Conservation (phyloP, 495 filamentous ascomycete species). For the Hapsidospora chrysogenum region DNA sequence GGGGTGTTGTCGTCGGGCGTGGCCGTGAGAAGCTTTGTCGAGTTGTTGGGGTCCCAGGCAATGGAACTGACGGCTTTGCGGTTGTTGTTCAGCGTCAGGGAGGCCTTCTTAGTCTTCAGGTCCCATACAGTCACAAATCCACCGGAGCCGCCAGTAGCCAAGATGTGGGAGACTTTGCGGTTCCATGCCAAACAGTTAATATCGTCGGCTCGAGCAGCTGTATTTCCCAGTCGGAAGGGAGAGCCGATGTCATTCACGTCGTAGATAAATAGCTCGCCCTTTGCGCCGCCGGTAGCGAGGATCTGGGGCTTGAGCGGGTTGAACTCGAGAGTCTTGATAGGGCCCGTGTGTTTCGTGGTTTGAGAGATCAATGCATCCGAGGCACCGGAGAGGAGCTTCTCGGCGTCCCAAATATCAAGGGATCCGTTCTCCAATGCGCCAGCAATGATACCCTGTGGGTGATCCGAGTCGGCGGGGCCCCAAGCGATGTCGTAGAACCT, state of each 20-base stretch:
- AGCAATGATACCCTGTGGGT: slow-evolving; percentile 73
- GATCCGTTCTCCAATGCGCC: slow-evolving; percentile 92
- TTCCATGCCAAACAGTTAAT: slow-evolving; percentile 97
- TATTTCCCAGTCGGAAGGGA: slow-evolving; percentile 74
- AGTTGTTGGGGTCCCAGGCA: slow-evolving; percentile 89
- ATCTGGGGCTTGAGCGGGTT: slow-evolving; percentile 89
- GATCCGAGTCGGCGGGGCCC: slow-evolving; percentile 60
- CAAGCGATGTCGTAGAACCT: slow-evolving; percentile 98
- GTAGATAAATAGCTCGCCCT: slow-evolving; percentile 93
- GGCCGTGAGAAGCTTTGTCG: slow-evolving; percentile 83
- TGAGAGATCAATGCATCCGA: slow-evolving; percentile 70
- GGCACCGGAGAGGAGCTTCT: slow-evolving; percentile 54
- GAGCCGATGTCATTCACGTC: slow-evolving; percentile 79
- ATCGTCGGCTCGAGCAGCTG: slow-evolving; percentile 78
- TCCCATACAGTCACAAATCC: slow-evolving; percentile 99
- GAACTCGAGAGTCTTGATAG: slow-evolving; percentile 93
- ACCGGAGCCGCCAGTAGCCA: slow-evolving; percentile 84
- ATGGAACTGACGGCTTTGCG: slow-evolving; percentile 89
- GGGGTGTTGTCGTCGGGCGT: slow-evolving; percentile 85
- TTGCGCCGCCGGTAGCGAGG: slow-evolving; percentile 79
- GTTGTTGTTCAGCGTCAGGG: slow-evolving; percentile 87
- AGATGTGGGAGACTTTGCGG: slow-evolving; percentile 89
- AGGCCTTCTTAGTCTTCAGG: slow-evolving; percentile 91
- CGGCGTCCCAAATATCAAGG: slow-evolving; percentile 90
- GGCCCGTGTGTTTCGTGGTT: slow-evolving; percentile 81